Percentiles rank a stretch among this genome's conserved stretches.
These are phyloP conservation scores for Candolleomyces aberdarensis DNA, from an alignment of 768 basidiomycete species.

Conservation along the genomic window DNA sequence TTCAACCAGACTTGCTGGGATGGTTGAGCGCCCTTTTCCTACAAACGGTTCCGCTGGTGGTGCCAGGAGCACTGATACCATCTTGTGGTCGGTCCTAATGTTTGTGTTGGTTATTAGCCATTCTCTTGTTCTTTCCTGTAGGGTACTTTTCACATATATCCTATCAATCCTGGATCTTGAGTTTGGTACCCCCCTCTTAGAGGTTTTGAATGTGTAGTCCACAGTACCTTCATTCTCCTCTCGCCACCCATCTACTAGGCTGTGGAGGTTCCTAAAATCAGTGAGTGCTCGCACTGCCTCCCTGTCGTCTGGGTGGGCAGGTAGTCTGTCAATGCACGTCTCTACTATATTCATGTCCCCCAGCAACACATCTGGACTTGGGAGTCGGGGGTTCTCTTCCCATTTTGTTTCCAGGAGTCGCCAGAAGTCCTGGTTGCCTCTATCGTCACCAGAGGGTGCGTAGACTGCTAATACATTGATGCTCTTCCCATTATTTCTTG, in stretches of 20 bases:
- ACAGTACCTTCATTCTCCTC: conserved; percentile 6
- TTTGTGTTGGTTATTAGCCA: too few relatives aligned
- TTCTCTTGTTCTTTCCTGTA: too few relatives aligned
- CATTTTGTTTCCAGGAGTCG: conserved; percentile 10
- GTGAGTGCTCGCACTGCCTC: conserved; percentile 11
- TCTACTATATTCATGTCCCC: conserved; percentile 35
- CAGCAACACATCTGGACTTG: conserved; percentile 23
- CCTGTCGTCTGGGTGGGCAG: conserved; percentile 14
- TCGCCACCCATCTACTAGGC: conserved; percentile 27
- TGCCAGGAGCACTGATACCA: too few relatives aligned
- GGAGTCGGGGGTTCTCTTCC: background rate
- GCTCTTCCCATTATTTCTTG: conserved; percentile 12
- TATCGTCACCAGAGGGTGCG: conserved; percentile 25
- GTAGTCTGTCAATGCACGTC: conserved; percentile 26
- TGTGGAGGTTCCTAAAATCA: conserved; percentile 12
- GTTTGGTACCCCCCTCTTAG: background rate
- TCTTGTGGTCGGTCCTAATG: too few relatives aligned
- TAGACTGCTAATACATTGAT: conserved; percentile 30
- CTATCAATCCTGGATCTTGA: conserved; percentile 26
- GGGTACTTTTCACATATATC: conserved; percentile 20
- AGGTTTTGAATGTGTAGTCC: conserved; percentile 21
- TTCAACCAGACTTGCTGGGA: too few relatives aligned
- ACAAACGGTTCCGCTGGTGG: too few relatives aligned
- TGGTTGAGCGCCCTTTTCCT: too few relatives aligned
- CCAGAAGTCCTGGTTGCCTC: conserved; percentile 29